Evolutionary conservation across 768 basidiomycete genomes (phyloP).

Genomic region (Gymnopilus junonius): DNA sequence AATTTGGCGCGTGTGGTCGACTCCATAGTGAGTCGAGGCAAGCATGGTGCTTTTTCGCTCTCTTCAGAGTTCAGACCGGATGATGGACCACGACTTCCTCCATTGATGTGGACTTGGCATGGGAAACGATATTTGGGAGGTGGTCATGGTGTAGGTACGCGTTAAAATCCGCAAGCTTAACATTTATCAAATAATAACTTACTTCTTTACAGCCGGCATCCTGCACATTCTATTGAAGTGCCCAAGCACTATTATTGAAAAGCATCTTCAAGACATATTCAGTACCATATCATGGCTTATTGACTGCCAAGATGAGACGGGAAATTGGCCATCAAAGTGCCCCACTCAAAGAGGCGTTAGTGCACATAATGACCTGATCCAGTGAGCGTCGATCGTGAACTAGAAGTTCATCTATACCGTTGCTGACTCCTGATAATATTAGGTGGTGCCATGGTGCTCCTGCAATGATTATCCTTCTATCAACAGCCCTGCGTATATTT

Average conservation of each 20-base stretch:
- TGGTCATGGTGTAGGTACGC: constrained; percentile 63
- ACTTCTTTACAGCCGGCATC: constrained; percentile 47
- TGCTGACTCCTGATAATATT: not conserved
- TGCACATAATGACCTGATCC: constrained; percentile 45
- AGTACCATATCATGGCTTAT: constrained; percentile 53
- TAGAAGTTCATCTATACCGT: not conserved
- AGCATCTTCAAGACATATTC: constrained; percentile 45
- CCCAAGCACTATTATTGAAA: constrained; percentile 38
- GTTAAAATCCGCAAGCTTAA: not conserved
- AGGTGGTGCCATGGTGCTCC: constrained; percentile 69
- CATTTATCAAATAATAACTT: not conserved
- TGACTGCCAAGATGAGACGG: constrained; percentile 44
- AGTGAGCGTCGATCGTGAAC: constrained; percentile 37
- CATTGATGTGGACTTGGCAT: constrained; percentile 66
- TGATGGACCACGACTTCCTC: constrained; percentile 32
- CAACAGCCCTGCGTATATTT: constrained; percentile 42
- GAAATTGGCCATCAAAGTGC: constrained; percentile 59
- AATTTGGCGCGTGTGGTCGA: constrained; percentile 41
- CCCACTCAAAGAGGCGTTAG: constrained; percentile 22
- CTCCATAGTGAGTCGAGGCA: constrained; percentile 51
- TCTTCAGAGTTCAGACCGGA: constrained; percentile 26
- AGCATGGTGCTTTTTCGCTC: constrained; percentile 40
- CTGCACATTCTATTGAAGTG: constrained; percentile 52
- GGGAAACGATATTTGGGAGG: constrained; percentile 58
- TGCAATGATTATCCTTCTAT: constrained; percentile 51